These are phyloP conservation scores for Starmerella stellata DNA, from an alignment of 805 yeast genomes.

Conservation along the genomic window DNA sequence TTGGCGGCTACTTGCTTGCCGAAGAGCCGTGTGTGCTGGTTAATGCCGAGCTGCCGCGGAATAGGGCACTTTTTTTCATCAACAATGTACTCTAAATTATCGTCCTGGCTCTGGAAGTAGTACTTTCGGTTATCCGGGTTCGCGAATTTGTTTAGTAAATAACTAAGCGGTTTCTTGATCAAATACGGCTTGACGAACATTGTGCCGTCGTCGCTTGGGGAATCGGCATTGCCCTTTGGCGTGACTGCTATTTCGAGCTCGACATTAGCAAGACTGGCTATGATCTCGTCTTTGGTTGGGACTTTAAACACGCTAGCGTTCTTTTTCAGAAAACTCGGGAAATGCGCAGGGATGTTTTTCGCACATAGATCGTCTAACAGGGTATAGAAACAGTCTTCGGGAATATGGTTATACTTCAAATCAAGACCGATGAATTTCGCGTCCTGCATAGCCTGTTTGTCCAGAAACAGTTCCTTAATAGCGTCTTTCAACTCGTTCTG, in stretches of 20 bases:
- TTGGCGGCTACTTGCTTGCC: constrained; percentile 24
- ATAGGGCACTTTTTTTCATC: constrained; percentile 2
- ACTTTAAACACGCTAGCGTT: neutral
- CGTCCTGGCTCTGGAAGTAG: constrained; percentile 27
- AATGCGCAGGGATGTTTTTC: constrained; percentile 9
- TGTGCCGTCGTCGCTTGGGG: constrained; percentile 20
- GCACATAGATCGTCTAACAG: constrained; percentile 7
- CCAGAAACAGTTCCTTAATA: constrained; percentile 5
- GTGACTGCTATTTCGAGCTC: constrained; percentile 21
- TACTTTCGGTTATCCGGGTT: constrained; percentile 10
- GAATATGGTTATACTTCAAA: neutral
- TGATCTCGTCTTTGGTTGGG: neutral
- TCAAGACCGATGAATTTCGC: constrained; percentile 2
- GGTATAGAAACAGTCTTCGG: neutral
- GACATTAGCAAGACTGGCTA: neutral
- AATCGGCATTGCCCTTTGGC: constrained; percentile 25
- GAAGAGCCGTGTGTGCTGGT: constrained; percentile 16
- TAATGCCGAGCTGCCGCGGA: constrained; percentile 11
- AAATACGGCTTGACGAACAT: constrained; percentile 22
- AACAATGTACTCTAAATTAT: constrained; percentile 17
- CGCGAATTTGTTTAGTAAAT: constrained; percentile 15
- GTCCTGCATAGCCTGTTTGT: constrained; percentile 11
- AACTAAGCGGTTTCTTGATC: constrained; percentile 14
- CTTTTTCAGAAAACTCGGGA: neutral
- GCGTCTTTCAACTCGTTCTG: neutral